These are phyloP conservation scores for Claviceps africana DNA, from an alignment of 2,329 filamentous ascomycete genomes.

Conservation along the genomic window DNA sequence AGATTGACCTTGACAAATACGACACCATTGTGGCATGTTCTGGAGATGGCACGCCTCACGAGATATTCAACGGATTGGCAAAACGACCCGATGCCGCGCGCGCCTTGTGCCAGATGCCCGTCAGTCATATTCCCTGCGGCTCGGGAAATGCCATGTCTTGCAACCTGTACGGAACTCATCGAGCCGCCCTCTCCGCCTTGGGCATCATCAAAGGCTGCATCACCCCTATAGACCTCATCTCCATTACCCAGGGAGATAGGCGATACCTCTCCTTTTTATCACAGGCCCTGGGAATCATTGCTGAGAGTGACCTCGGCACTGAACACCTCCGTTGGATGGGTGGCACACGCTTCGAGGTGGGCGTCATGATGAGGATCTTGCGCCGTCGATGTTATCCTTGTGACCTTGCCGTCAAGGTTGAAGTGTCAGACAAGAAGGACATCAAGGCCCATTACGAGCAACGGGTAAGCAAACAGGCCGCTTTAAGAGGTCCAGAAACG, in stretches of 20 bases:
- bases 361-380: slow-evolving; percentile 64
- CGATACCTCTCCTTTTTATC: slow-evolving; percentile 79
- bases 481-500: background rate
- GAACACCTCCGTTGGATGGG: slow-evolving; percentile 94
- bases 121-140: slow-evolving; percentile 81
- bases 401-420: slow-evolving; percentile 74
- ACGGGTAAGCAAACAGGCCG: slow-evolving; percentile 23
- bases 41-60: slow-evolving; percentile 80
- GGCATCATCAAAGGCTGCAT: slow-evolving; percentile 75
- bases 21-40: slow-evolving; percentile 84
- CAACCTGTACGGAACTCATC: slow-evolving; percentile 73
- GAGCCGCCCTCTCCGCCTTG: slow-evolving; percentile 61
- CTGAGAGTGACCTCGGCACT: slow-evolving; percentile 78
- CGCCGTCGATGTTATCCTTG: slow-evolving; percentile 72
- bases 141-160: slow-evolving; percentile 88
- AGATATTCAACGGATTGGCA: slow-evolving; percentile 87
- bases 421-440: slow-evolving; percentile 57
- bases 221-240: slow-evolving; percentile 75
- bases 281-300: slow-evolving; percentile 78
- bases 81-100: slow-evolving; percentile 59
- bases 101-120: slow-evolving; percentile 63
- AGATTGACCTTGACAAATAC: slow-evolving; percentile 63
- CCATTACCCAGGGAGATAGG: slow-evolving; percentile 65
- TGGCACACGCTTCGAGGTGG: slow-evolving; percentile 67
- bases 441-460: slow-evolving; percentile 61